A percentile compares a stretch with the other conserved stretches of the same genome.
Conservation (phyloP, 306 rosid genomes). For the Lathyrus oleraceus region DNA sequence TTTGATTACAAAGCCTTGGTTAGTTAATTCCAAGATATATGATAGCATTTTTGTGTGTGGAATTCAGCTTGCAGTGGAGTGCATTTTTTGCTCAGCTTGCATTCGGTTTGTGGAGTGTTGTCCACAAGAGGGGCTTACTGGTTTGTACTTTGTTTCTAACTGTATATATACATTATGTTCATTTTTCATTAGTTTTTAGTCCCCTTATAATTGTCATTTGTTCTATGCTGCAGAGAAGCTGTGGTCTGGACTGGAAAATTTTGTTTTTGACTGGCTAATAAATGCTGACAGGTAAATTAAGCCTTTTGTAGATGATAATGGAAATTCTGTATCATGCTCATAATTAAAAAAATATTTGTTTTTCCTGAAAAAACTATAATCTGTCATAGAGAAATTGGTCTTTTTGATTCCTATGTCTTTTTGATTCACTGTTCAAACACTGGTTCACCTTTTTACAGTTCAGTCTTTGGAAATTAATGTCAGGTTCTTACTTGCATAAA, state of each 20-base stretch:
- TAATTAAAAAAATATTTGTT: background rate
- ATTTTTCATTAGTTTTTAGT: constrained; percentile 4
- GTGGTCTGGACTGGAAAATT: constrained; percentile 99
- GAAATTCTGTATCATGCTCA: background rate
- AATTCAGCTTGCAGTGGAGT: constrained; percentile 96
- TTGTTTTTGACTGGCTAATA: constrained; percentile 97
- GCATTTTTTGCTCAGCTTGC: constrained; percentile 98
- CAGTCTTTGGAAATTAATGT: background rate
- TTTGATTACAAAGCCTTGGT: background rate
- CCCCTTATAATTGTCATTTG: background rate
- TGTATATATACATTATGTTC: background rate
- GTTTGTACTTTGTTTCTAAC: constrained; percentile 55
- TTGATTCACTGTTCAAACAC: constrained; percentile 18
- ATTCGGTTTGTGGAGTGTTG: constrained; percentile 99
- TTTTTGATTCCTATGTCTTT: constrained; percentile 8
- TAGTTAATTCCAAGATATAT: constrained; percentile 29
- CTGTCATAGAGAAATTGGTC: constrained; percentile 16
- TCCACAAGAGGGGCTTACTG: constrained; percentile 99
- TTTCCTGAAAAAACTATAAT: constrained; percentile 12
- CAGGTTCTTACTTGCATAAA: no score
- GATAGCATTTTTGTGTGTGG: constrained; percentile 6
- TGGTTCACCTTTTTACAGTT: constrained; percentile 17
- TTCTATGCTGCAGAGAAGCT: constrained; percentile 74
- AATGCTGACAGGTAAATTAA: constrained; percentile 87
- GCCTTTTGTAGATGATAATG: constrained; percentile 24